These are phyloP conservation scores for Rhodotorula sp. DNA, from an alignment of 1,284 basidiomycete species.

Conservation along the genomic window DNA sequence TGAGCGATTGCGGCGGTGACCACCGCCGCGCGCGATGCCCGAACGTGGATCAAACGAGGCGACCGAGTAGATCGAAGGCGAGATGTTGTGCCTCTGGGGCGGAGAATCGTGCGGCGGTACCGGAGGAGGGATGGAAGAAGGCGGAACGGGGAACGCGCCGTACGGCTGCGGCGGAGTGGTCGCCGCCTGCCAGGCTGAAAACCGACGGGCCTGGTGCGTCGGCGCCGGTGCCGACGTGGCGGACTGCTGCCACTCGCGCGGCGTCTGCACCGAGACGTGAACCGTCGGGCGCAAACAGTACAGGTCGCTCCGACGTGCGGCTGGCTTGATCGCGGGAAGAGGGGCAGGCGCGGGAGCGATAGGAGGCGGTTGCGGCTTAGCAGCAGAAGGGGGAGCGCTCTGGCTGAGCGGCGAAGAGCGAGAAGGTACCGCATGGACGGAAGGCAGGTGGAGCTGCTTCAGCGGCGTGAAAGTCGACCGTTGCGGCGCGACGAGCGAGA, in stretches of 20 bases:
- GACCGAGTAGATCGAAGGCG: constrained; percentile 34
- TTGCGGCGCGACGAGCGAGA: neutral
- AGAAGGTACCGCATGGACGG: neutral
- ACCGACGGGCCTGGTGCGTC: neutral
- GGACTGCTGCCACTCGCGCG: neutral
- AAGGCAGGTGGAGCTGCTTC: neutral
- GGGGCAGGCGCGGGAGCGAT: neutral
- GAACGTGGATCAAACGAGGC: constrained; percentile 18
- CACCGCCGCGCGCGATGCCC: neutral
- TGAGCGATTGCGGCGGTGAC: neutral
- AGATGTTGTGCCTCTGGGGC: constrained; percentile 1
- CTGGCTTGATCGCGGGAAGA: neutral
- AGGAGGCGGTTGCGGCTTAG: neutral
- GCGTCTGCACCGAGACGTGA: constrained; percentile 22
- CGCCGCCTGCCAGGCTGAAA: neutral
- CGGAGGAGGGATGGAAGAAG: neutral
- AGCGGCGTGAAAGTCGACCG: neutral
- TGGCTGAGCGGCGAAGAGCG: neutral
- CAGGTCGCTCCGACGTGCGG: neutral
- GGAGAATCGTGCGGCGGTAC: constrained; percentile 7
- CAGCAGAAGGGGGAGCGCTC: too few relatives aligned
- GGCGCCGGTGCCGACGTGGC: too few relatives aligned
- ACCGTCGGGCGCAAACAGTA: constrained; percentile 24
- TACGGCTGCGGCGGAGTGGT: constrained; percentile 22
- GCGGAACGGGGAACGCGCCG: constrained; percentile 12